Percentiles rank a stretch among this genome's conserved stretches.
Conservation (phyloP, 2,329 filamentous ascomycete genomes). For the Cercospora canescens region DNA sequence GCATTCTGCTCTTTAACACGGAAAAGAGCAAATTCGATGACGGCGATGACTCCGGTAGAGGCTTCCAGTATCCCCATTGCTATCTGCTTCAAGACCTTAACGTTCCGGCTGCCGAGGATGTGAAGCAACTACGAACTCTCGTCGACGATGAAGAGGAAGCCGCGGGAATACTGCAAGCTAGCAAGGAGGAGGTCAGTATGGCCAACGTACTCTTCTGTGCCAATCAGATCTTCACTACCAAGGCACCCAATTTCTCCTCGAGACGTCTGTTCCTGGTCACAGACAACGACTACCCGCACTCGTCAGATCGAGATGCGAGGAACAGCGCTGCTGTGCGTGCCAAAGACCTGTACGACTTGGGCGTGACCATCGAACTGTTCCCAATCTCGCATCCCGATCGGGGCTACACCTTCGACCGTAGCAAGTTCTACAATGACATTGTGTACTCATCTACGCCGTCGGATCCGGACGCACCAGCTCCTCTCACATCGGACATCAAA, state of each 20-base stretch:
- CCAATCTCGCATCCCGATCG: slow-evolving; percentile 71
- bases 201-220: slow-evolving; percentile 90
- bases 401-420: slow-evolving; percentile 69
- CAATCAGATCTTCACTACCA: slow-evolving; percentile 95
- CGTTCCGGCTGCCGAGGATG: slow-evolving; percentile 81
- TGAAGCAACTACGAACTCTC: slow-evolving; percentile 74
- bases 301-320: slow-evolving; percentile 67
- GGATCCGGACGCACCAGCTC: slow-evolving; percentile 66
- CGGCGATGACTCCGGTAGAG: slow-evolving; percentile 59
- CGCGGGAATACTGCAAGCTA: slow-evolving; percentile 67
- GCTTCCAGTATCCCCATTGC: slow-evolving; percentile 78
- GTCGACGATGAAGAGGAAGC: slow-evolving; percentile 77
- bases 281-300: slow-evolving; percentile 85
- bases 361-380: slow-evolving; percentile 89
- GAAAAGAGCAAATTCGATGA: slow-evolving; percentile 77
- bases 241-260: slow-evolving; percentile 90
- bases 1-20: slow-evolving; percentile 87
- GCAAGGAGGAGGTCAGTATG: slow-evolving; percentile 73
- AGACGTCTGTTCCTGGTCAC: slow-evolving; percentile 93
- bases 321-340: slow-evolving; percentile 81
- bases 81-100: slow-evolving; percentile 89
- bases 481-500: slow-evolving; percentile 56
- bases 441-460: slow-evolving; percentile 74
- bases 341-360: slow-evolving; percentile 92
- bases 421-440: slow-evolving; percentile 93